These are phyloP conservation scores for Stephania yunnanensis DNA, from an alignment of 164 flowering plant genomes.

Conservation along the genomic window DNA sequence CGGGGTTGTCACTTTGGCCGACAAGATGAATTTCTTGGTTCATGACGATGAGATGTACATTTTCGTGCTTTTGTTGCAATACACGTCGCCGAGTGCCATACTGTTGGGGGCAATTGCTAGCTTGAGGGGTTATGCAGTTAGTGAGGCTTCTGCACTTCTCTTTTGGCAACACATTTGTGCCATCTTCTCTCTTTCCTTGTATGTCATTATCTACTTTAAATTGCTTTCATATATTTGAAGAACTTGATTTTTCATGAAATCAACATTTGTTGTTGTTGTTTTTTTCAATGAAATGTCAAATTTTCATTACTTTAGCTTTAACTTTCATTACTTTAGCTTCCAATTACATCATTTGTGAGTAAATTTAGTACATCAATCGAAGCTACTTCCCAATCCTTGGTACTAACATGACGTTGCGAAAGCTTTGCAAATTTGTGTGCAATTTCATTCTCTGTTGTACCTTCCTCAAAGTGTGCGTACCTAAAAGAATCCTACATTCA, in stretches of 20 bases:
- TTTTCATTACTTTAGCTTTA: too few relatives aligned
- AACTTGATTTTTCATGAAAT: not conserved
- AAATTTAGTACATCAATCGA: too few relatives aligned
- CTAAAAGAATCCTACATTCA: too few relatives aligned
- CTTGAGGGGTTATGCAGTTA: conserved; percentile 81
- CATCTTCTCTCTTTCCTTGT: conserved; percentile 58
- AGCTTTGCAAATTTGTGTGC: too few relatives aligned
- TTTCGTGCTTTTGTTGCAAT: conserved; percentile 74
- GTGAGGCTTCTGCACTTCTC: conserved; percentile 81
- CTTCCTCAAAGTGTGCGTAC: too few relatives aligned
- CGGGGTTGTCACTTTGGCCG: conserved; percentile 55
- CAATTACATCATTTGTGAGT: too few relatives aligned
- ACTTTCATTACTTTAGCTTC: too few relatives aligned
- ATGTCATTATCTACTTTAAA: conserved; percentile 57
- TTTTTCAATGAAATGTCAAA: too few relatives aligned
- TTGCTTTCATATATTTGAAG: conserved; percentile 30
- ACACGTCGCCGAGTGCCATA: conserved; percentile 84
- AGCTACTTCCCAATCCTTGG: too few relatives aligned
- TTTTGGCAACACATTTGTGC: conserved; percentile 90
- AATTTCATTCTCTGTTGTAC: too few relatives aligned
- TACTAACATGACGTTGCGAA: too few relatives aligned
- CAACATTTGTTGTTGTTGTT: not conserved
- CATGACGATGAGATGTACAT: conserved; percentile 54
- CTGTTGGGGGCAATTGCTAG: conserved; percentile 89
- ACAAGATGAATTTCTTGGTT: conserved; percentile 42